Evolutionary conservation across 2,329 filamentous ascomycete genomes (phyloP).

Genomic region (Fusarium multiceps): DNA sequence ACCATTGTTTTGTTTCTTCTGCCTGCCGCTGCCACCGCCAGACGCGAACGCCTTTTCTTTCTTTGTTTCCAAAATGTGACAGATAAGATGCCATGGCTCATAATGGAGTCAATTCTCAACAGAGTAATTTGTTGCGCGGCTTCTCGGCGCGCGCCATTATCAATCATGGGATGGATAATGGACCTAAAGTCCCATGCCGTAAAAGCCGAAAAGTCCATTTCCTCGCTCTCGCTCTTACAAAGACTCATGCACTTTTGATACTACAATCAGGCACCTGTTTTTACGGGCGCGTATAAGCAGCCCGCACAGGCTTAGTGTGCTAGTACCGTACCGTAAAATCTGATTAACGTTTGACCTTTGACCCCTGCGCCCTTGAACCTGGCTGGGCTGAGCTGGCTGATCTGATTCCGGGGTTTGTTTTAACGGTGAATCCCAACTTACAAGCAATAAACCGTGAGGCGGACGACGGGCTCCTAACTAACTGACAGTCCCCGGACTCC

Average conservation of each 20-base stretch:
- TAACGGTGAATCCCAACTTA: slow-evolving; percentile 22
- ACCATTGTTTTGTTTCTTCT: background rate
- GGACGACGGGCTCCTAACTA: slow-evolving; percentile 2
- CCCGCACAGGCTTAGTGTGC: slow-evolving; percentile 2
- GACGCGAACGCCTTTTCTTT: slow-evolving; percentile 10
- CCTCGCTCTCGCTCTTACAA: background rate
- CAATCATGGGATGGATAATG: background rate
- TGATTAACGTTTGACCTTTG: background rate
- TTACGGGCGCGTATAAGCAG: slow-evolving; percentile 16
- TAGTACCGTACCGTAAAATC: background rate
- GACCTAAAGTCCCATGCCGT: slow-evolving; percentile 9
- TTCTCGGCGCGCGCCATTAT: slow-evolving; percentile 17
- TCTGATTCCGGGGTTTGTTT: slow-evolving; percentile 28
- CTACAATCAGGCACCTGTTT: slow-evolving; percentile 18
- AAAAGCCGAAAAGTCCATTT: slow-evolving; percentile 23
- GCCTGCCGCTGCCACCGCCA: slow-evolving; percentile 16
- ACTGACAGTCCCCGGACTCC: slow-evolving; percentile 1
- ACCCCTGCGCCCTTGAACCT: slow-evolving; percentile 13
- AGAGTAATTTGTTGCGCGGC: slow-evolving; percentile 17
- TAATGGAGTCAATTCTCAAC: background rate
- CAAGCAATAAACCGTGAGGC: slow-evolving; percentile 8
- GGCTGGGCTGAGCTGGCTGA: slow-evolving; percentile 32
- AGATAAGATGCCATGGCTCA: slow-evolving; percentile 3
- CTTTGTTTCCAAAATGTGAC: slow-evolving; percentile 3
- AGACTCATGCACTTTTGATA: slow-evolving; percentile 1